A percentile compares a stretch with the other conserved stretches of the same genome.
phyloP scores from a whole-genome alignment of 768 basidiomycete genomes.

The Pholiota conissans region DNA sequence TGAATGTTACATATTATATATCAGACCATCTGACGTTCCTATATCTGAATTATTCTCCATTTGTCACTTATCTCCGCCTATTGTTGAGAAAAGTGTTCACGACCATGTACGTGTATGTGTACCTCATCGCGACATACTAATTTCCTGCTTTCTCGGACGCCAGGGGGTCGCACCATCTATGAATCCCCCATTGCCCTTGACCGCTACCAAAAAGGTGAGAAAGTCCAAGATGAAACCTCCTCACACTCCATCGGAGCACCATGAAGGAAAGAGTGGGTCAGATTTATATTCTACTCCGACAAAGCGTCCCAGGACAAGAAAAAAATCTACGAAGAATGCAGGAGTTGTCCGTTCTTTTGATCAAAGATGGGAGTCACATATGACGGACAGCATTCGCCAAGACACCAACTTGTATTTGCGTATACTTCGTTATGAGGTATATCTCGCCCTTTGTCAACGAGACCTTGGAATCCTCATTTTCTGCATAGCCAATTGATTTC shows the following conservation, averaged over 20 bases:
- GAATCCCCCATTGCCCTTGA: background rate
- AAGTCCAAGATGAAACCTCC: background rate
- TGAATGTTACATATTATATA: background rate
- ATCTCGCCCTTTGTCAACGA: conserved; percentile 8
- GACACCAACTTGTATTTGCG: conserved; percentile 51
- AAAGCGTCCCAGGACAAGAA: conserved; percentile 6
- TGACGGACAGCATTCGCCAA: conserved; percentile 42
- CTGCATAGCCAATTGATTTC: conserved; percentile 55
- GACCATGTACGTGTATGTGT: background rate
- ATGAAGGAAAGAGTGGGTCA: too few relatives aligned
- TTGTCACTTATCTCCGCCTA: background rate
- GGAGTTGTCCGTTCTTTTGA: conserved; percentile 22
- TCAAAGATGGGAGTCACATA: conserved; percentile 39
- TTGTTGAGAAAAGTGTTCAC: background rate
- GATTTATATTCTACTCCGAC: background rate
- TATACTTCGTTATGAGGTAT: conserved; percentile 67
- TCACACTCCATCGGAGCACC: too few relatives aligned
- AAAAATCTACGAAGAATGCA: conserved; percentile 13
- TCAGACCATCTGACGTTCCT: background rate
- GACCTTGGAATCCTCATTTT: background rate
- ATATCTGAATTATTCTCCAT: background rate
- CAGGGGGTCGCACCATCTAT: background rate
- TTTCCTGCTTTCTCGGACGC: background rate
- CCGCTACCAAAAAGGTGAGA: background rate
- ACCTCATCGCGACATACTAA: background rate